Base-by-base conservation (phyloP, 345 rosid species). In the Gossypium australe region DNA sequence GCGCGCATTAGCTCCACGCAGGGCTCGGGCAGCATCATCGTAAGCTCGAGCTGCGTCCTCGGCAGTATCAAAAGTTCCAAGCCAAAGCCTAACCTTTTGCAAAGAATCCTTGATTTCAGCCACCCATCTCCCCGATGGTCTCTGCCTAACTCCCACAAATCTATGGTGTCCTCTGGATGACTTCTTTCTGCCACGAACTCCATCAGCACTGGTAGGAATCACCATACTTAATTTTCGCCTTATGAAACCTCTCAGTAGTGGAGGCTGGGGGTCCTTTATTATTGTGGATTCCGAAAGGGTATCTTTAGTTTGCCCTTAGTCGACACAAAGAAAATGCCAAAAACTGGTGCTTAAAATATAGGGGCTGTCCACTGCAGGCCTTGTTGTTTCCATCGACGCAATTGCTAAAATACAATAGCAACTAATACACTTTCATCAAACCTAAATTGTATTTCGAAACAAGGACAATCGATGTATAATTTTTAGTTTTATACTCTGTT, bases 71-170 rank as follows among this genome's bases (percentile, higher is more conserved):
- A 87, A 87, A 2, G 90, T 84, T 20, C 88, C 87, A 3, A 85
- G 90, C 90, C 88, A 87, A 14, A 87, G 87, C 70, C 90, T 78
- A 16, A 85, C 90, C 53, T 85, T 85, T 11, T 85, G 87, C 44
- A 84, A 62, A 2, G 88, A 85, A 53, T 87, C 90, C 75, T 84
- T 87, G 70, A 87, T 87, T 82, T 87, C 90, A 0, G 90, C 90
- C 14, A 85, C 90, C 90, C 87, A 87, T 72, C 90, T 76, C 56
- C 87, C 88, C 0, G 90, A 87, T 5, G 88, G 88, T 38, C 90
- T 77, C 78, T 85, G 88, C 75, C 90, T 59, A 9, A 87, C 88
- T 8, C 90, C 90, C 0, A 85, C 87, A 53, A 87, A 84, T 25
- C 81, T 74, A 53, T 76, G 84, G 83, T 87, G 88, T n/a, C 88